A percentile compares a stretch with the other conserved stretches of the same genome.
These are phyloP conservation scores for Eragrostis nindensis DNA, from an alignment of 176 grass and related monocot genomes.

Conservation along the genomic window DNA sequence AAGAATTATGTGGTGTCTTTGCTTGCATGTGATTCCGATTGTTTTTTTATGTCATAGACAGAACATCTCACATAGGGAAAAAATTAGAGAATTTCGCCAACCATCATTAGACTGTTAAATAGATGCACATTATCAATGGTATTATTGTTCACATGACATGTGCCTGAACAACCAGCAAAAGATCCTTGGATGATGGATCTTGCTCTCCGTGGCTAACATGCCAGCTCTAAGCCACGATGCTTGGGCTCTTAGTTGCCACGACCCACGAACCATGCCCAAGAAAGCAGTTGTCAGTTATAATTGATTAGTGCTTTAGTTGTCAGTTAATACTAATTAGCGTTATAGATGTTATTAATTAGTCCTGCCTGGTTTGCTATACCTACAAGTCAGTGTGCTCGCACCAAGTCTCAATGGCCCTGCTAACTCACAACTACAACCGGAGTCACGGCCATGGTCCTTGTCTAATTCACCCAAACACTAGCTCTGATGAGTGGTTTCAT, in stretches of 20 bases:
- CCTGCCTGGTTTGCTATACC: too few species aligned
- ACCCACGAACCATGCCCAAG: background rate
- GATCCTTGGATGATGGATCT: constrained; percentile 51
- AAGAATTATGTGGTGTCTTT: background rate
- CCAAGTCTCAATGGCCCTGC: background rate
- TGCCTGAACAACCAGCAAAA: constrained; percentile 32
- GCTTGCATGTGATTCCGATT: background rate
- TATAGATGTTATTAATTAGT: too few species aligned
- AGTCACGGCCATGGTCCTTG: too few species aligned
- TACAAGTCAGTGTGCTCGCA: too few species aligned
- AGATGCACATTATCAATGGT: background rate
- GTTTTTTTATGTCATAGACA: constrained; percentile 4
- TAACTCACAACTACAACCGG: too few species aligned
- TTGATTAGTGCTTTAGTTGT: background rate
- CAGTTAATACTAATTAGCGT: too few species aligned
- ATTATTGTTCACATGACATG: too few species aligned
- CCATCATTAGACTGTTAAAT: background rate
- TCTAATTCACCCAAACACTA: too few species aligned
- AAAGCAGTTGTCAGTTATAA: background rate
- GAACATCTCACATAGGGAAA: background rate
- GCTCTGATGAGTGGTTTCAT: too few species aligned
- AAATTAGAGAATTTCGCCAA: background rate
- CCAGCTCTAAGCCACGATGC: constrained; percentile 2
- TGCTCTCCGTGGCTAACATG: constrained; percentile 20
- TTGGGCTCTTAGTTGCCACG: background rate